Evolutionary conservation across 148 eudicot species (phyloP).

Genomic region (Mesembryanthemum crystallinum): DNA sequence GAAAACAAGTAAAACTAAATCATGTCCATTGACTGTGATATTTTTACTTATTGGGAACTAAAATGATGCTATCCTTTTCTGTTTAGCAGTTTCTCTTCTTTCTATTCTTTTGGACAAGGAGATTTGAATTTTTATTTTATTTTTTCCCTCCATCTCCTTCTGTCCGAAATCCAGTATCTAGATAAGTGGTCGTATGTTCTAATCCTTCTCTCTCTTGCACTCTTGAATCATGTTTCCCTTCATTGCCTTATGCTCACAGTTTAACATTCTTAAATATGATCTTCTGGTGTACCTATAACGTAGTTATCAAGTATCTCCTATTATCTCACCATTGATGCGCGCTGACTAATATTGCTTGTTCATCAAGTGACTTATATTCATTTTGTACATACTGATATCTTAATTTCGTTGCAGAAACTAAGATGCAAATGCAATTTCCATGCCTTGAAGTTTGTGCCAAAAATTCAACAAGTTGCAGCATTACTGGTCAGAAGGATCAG

Average conservation of each 20-base stretch:
- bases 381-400: not conserved
- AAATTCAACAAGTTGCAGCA: constrained; percentile 64
- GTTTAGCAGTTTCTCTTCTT: not conserved
- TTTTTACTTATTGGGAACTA: not conserved
- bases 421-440: constrained; percentile 98
- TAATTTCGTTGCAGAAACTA: constrained; percentile 50
- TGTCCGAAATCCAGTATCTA: not conserved
- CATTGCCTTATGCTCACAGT: not conserved
- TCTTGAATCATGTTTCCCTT: not conserved
- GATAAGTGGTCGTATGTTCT: not conserved
- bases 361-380: constrained; percentile 4
- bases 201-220: not conserved
- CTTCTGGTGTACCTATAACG: not conserved
- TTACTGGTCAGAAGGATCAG: constrained; percentile 66
- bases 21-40: not conserved
- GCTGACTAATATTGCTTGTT: not conserved
- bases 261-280: too few species aligned
- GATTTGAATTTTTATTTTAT: not conserved
- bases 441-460: constrained; percentile 74
- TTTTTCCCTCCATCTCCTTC: not conserved
- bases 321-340: not conserved
- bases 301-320: not conserved
- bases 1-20: not conserved
- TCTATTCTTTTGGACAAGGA: not conserved
- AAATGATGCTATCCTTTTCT: not conserved